These are phyloP conservation scores for Aspergillus intermedius DNA, from an alignment of 2,329 filamentous ascomycete genomes.

Conservation along the genomic window DNA sequence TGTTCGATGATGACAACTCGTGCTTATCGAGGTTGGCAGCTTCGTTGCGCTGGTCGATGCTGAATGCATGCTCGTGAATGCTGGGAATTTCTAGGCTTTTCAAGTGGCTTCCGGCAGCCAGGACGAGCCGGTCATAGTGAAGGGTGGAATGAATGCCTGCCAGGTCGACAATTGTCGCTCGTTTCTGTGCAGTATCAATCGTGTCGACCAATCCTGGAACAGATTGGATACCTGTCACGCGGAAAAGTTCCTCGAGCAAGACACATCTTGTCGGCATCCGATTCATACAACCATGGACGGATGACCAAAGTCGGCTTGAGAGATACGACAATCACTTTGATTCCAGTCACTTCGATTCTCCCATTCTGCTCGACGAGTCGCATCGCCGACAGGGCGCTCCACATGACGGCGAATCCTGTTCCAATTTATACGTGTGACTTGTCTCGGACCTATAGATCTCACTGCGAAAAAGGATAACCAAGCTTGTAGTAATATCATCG, in stretches of 20 bases:
- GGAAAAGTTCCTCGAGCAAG: neutral
- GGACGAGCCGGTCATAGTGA: neutral
- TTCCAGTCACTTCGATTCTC: neutral
- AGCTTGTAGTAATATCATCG: neutral
- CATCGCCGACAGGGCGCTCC: neutral
- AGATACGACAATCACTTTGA: neutral
- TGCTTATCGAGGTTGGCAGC: slow-evolving; percentile 24
- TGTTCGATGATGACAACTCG: slow-evolving; percentile 15
- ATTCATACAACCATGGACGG: neutral
- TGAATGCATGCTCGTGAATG: neutral
- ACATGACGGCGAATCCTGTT: neutral
- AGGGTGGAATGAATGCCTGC: neutral
- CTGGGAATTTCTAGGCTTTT: neutral
- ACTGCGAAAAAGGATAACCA: neutral
- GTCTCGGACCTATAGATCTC: neutral
- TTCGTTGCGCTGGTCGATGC: neutral
- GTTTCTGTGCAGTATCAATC: neutral
- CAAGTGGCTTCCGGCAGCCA: neutral
- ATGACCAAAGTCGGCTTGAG: neutral
- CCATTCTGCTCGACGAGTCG: neutral
- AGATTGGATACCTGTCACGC: neutral
- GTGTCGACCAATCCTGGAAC: neutral
- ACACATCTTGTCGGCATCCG: neutral
- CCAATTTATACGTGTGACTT: neutral
- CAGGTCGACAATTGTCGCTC: neutral